phyloP scores from a whole-genome alignment of 805 yeast species.

The Metschnikowia henanensis region DNA sequence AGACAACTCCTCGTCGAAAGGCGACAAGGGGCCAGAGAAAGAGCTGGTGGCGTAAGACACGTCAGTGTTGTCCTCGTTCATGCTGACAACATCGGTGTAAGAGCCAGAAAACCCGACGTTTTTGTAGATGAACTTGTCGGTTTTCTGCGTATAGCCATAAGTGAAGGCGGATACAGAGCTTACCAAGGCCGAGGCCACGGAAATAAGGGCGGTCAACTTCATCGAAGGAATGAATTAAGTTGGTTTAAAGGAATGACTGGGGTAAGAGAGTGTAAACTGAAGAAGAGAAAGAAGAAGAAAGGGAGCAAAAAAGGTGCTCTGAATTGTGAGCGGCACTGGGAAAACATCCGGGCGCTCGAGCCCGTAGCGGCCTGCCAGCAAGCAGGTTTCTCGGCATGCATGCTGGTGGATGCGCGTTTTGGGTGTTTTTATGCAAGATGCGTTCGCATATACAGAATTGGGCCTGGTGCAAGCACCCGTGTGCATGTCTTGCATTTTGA shows the following conservation, averaged over 20 bases:
- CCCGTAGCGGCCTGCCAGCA: background rate
- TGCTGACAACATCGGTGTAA: conserved; percentile 74
- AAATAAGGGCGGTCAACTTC: conserved; percentile 19
- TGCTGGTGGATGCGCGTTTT: conserved; percentile 6
- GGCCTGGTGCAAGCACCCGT: background rate
- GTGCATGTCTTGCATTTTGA: conserved; percentile 5
- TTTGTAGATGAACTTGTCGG: conserved; percentile 62
- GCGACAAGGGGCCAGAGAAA: conserved; percentile 74
- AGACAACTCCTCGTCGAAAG: conserved; percentile 83
- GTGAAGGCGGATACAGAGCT: conserved; percentile 29
- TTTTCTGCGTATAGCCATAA: no score
- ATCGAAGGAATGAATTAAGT: conserved; percentile 17
- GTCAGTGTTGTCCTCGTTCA: conserved; percentile 68
- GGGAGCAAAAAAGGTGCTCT: background rate
- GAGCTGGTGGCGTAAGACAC: conserved; percentile 60
- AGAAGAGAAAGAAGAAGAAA: conserved; percentile 2
- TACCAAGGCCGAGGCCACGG: conserved; percentile 18
- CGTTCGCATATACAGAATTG: background rate
- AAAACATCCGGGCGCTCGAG: conserved; percentile 4
- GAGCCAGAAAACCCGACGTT: conserved; percentile 86
- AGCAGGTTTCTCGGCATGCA: conserved; percentile 3
- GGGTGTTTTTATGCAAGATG: background rate
- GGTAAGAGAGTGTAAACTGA: conserved; percentile 9
- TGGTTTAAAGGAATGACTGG: conserved; percentile 12
- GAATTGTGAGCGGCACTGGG: background rate